A percentile compares a stretch with the other conserved stretches of the same genome.
These are phyloP conservation scores for Phytophthora sansomeana DNA, from an alignment of 352 stramenopile genomes.

Conservation along the genomic window DNA sequence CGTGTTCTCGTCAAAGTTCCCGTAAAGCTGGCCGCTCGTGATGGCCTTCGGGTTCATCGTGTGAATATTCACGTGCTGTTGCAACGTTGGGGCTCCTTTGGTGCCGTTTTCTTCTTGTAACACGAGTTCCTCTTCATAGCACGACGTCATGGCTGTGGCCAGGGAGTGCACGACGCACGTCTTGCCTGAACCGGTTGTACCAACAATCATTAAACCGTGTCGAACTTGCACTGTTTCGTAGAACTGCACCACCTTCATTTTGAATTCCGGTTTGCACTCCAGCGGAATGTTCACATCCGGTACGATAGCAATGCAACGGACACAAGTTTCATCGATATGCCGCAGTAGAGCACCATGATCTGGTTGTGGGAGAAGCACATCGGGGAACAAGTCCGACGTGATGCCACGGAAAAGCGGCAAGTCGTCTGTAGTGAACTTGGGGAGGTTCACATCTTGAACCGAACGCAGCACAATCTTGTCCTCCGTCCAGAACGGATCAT, in stretches of 20 bases:
- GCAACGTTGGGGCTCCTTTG: conserved; percentile 38
- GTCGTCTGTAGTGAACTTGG: conserved; percentile 95
- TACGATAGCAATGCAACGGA: conserved; percentile 63
- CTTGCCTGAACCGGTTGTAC: conserved; percentile 93
- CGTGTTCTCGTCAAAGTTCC: conserved; percentile 94
- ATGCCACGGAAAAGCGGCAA: conserved; percentile 94
- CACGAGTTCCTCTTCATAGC: conserved; percentile 53
- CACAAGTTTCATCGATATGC: conserved; percentile 87
- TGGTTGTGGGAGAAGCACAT: conserved; percentile 85
- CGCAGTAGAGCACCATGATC: conserved; percentile 86
- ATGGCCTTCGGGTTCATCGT: conserved; percentile 97
- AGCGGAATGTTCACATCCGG: conserved; percentile 67
- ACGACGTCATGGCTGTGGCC: conserved; percentile 79
- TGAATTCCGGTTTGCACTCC: conserved; percentile 85
- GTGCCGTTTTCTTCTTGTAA: conserved; percentile 42
- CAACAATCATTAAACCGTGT: conserved; percentile 97
- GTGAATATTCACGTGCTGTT: conserved; percentile 79
- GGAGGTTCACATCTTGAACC: conserved; percentile 94
- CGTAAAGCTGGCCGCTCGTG: conserved; percentile 95
- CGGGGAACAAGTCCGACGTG: conserved; percentile 94
- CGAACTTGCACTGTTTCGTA: conserved; percentile 96
- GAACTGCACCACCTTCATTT: conserved; percentile 93
- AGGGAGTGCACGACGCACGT: conserved; percentile 92
- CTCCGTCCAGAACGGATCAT: conserved; percentile 91
- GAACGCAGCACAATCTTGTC: conserved; percentile 93